Evolutionary conservation across 306 rosid species (phyloP), one percentile per base, ranked within the genome.

Genomic region (Cucurbita moschata): DNA sequence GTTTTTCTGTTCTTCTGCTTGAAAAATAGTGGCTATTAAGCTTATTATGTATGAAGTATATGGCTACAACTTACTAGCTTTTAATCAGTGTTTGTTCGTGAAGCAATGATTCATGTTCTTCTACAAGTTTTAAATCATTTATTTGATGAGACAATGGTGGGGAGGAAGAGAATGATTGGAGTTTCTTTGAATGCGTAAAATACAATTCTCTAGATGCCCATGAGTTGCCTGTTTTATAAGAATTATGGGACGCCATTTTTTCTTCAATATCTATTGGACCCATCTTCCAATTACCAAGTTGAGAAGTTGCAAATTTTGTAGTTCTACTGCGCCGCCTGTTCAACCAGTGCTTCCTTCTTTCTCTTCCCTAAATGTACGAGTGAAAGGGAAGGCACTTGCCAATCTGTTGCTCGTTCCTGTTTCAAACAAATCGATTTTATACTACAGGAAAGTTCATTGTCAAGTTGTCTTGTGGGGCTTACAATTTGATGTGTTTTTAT

Each of bases 401-500:
- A 74, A 76, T 13, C 78, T 86, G 71, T 77, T 90, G 74, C 93
- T 79, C 21, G 70, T 26, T 18, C 77, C 78, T 52, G 40, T 51
- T 64, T 80, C 87, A 8, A 77, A 70, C 55, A 62, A 49, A 37
- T 77, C 85, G 60, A 12, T 65, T 62, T 65, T 76, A 14, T 55
- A 76, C 73, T 75, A 43, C 76, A 80, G 76, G 76, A 82, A 47
- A 76, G 78, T 85, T 65, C 98, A 93, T 75, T 84, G 88, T 69
- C 89, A 77, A 54, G 75, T 90, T 76, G 76, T 93, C 46, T 69
- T 83, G 3, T 83, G 72, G 79, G 96, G 96, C 6, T 82, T 88
- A 62, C 89, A 76, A 19, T 66, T 81, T 5, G 90, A 87, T 75
- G 74, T 88, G 26, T 93, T 86, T 77, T 86, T 92, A 43, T 72